phyloP scores from a whole-genome alignment of 768 basidiomycete genomes.

The Collybia nuda region DNA sequence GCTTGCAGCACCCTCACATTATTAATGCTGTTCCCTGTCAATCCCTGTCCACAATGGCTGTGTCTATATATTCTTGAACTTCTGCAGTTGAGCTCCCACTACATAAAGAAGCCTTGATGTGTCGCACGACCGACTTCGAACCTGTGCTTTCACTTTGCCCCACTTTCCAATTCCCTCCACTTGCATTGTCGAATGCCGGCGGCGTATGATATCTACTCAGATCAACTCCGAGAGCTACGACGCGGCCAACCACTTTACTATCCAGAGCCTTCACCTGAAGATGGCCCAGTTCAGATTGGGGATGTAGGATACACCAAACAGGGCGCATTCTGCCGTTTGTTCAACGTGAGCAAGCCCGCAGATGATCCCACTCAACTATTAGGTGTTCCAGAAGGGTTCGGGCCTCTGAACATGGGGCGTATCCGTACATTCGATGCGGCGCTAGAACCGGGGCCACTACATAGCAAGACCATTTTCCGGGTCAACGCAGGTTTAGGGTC shows the following conservation, averaged over 20 bases:
- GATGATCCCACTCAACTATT: constrained; percentile 8
- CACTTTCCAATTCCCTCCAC: too few relatives aligned
- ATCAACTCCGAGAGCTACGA: constrained; percentile 8
- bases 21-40: too few relatives aligned
- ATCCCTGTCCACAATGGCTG: too few relatives aligned
- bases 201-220: constrained; percentile 12
- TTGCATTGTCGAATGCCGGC: constrained; percentile 5
- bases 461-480: constrained; percentile 4
- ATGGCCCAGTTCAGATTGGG: constrained; percentile 11
- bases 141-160: too few relatives aligned
- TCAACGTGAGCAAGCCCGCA: constrained; percentile 4
- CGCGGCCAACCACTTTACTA: constrained; percentile 12
- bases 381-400: constrained; percentile 10
- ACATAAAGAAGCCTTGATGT: too few relatives aligned
- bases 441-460: constrained; percentile 10
- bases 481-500: not conserved
- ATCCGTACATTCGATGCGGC: constrained; percentile 6
- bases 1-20: too few relatives aligned
- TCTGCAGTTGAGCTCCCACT: too few relatives aligned
- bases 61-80: too few relatives aligned
- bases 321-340: constrained; percentile 13
- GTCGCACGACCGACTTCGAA: too few relatives aligned
- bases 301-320: constrained; percentile 12
- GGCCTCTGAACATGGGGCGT: constrained; percentile 4
- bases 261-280: constrained; percentile 9